Conservation (phyloP, 2,329 filamentous ascomycete genomes). For the Fusarium algeriense region DNA sequence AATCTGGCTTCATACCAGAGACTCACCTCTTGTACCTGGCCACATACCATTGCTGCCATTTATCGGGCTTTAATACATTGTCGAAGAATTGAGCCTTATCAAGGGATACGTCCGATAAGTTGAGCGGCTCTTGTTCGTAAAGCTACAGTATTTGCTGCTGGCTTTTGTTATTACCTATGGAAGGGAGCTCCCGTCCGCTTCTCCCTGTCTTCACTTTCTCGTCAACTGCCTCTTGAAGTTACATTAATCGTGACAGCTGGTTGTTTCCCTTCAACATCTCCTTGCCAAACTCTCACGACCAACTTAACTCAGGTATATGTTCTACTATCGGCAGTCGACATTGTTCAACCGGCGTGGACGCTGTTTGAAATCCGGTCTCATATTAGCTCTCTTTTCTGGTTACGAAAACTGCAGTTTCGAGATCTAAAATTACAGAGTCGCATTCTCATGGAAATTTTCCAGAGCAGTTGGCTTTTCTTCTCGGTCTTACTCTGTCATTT, state of each 20-base stretch:
- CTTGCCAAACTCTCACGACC: neutral
- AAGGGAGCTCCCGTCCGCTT: neutral
- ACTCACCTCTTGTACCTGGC: slow-evolving; percentile 6
- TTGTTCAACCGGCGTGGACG: slow-evolving; percentile 24
- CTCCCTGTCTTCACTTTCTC: slow-evolving; percentile 14
- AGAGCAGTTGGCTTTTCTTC: neutral
- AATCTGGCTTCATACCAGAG: slow-evolving; percentile 38
- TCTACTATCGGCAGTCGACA: neutral
- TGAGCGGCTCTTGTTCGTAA: neutral
- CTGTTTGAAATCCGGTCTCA: neutral
- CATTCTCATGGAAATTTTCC: neutral
- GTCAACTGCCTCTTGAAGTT: slow-evolving; percentile 10
- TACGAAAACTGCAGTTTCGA: neutral
- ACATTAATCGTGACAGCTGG: neutral
- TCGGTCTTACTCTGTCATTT: neutral
- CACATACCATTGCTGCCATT: slow-evolving; percentile 26
- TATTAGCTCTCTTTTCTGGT: neutral
- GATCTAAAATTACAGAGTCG: neutral
- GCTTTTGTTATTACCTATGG: neutral
- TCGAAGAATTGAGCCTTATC: slow-evolving; percentile 1
- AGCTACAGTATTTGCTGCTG: neutral
- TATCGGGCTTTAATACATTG: slow-evolving; percentile 2
- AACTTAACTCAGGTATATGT: neutral
- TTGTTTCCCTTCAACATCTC: neutral
- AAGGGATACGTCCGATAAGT: slow-evolving; percentile 22